These are phyloP conservation scores for Globomyces pollinis-pini DNA, from an alignment of 192 early-diverging fungal species.

Conservation along the genomic window DNA sequence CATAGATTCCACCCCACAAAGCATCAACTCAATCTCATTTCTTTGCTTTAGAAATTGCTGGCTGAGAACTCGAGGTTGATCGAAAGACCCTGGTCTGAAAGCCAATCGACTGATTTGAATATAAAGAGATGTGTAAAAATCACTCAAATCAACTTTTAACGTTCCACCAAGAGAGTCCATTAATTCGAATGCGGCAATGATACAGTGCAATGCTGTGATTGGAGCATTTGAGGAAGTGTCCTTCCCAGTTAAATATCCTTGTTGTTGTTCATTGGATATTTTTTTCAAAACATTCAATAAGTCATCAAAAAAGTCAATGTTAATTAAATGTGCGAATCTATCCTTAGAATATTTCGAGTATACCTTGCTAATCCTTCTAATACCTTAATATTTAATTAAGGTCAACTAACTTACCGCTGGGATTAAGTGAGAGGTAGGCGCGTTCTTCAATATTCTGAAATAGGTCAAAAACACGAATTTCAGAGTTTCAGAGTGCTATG, in stretches of 20 bases:
- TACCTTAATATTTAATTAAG: no score
- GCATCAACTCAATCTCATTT: constrained; percentile 72
- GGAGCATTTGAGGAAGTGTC: constrained; percentile 36
- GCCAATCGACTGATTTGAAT: constrained; percentile 63
- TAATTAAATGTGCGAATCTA: constrained; percentile 94
- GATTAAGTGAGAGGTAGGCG: constrained; percentile 61
- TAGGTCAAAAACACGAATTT: constrained; percentile 91
- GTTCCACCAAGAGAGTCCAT: constrained; percentile 70
- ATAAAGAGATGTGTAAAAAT: constrained; percentile 86
- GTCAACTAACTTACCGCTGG: no score
- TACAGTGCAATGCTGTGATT: constrained; percentile 73
- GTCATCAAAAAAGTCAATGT: constrained; percentile 91
- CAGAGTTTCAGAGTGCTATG: constrained; percentile 82
- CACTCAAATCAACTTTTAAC: constrained; percentile 84
- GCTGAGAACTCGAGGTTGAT: constrained; percentile 19
- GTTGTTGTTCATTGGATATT: constrained; percentile 63
- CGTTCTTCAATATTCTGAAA: constrained; percentile 89
- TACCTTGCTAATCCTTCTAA: constrained; percentile 78
- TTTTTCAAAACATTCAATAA: constrained; percentile 74
- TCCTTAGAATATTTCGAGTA: no score
- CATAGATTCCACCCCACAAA: constrained; percentile 78
- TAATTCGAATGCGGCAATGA: constrained; percentile 81
- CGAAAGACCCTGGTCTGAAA: constrained; percentile 49
- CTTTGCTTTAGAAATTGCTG: constrained; percentile 17
- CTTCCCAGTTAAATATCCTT: constrained; percentile 37